Conservation (phyloP, 768 basidiomycete genomes). For the Termitomyces sp. region DNA sequence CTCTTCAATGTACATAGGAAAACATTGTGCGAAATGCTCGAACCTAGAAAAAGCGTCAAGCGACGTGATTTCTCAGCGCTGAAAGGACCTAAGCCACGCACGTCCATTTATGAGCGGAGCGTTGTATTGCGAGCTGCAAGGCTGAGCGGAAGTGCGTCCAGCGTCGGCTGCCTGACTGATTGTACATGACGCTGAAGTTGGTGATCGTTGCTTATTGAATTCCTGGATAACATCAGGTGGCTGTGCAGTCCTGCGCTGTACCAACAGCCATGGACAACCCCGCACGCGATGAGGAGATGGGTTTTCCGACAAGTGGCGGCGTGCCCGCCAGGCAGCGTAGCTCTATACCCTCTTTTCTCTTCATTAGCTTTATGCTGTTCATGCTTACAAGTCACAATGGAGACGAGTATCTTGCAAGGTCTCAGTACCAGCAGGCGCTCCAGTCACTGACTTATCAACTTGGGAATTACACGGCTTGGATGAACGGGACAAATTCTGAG, state of each 20-base stretch:
- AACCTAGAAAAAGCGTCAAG: slow-evolving; percentile 28
- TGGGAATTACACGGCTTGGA: slow-evolving; percentile 72
- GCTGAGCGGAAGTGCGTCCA: slow-evolving; percentile 55
- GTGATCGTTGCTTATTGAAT: too few relatives aligned
- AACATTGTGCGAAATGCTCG: slow-evolving; percentile 60
- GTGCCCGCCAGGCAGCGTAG: slow-evolving; percentile 41
- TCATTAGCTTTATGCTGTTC: slow-evolving; percentile 70
- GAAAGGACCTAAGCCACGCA: slow-evolving; percentile 16
- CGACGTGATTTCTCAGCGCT: background rate
- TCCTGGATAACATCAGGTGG: slow-evolving; percentile 7
- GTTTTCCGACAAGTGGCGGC: slow-evolving; percentile 20
- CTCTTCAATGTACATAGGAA: slow-evolving; percentile 59
- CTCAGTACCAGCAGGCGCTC: slow-evolving; percentile 64
- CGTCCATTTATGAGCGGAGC: slow-evolving; percentile 57
- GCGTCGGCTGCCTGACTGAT: slow-evolving; percentile 43
- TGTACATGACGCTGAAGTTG: slow-evolving; percentile 26
- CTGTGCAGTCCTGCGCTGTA: slow-evolving; percentile 6
- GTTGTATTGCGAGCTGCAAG: slow-evolving; percentile 47
- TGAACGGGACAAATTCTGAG: slow-evolving; percentile 60
- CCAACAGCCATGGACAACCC: slow-evolving; percentile 20
- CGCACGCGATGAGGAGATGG: slow-evolving; percentile 33
- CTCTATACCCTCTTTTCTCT: slow-evolving; percentile 67
- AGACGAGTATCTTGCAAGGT: slow-evolving; percentile 59
- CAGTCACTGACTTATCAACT: slow-evolving; percentile 50
- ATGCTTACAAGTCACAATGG: slow-evolving; percentile 73